A percentile compares a stretch with the other conserved stretches of the same genome.
Conservation (phyloP, 1,284 basidiomycete genomes). For the Leccinum subrobustum region DNA sequence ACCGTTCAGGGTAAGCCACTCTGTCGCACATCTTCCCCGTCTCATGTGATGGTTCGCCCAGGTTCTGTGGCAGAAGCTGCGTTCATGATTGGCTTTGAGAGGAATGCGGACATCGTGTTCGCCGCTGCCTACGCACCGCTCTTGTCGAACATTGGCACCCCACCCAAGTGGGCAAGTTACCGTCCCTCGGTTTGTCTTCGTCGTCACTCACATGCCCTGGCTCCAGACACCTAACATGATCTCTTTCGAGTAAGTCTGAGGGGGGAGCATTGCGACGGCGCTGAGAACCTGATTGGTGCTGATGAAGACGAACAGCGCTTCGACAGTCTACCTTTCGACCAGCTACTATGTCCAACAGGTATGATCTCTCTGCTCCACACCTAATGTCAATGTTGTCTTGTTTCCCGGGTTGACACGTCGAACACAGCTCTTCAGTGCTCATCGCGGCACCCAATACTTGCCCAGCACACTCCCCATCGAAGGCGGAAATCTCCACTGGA, state of each 20-base stretch:
- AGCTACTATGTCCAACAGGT: constrained; percentile 71
- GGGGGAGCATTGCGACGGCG: neutral
- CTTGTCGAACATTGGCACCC: constrained; percentile 51
- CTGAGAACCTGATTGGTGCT: neutral
- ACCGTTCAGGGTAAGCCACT: constrained; percentile 43
- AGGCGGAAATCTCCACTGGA: constrained; percentile 58
- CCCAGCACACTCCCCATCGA: constrained; percentile 57
- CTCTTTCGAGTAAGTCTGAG: constrained; percentile 55
- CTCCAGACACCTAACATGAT: constrained; percentile 58
- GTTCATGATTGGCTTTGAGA: constrained; percentile 73
- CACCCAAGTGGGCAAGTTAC: constrained; percentile 47
- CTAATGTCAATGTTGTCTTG: neutral
- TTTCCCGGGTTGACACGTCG: neutral
- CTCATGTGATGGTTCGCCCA: constrained; percentile 7
- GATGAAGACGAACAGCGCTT: constrained; percentile 41
- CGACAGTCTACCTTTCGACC: constrained; percentile 53
- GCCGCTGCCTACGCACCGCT: constrained; percentile 69
- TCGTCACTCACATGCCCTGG: neutral
- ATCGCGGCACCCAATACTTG: constrained; percentile 60
- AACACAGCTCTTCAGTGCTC: constrained; percentile 58
- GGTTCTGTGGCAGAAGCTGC: constrained; percentile 58
- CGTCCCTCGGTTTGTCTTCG: constrained; percentile 26
- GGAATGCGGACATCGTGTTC: constrained; percentile 55
- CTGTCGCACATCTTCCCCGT: neutral
- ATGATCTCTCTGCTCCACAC: neutral